Evolutionary conservation across 768 basidiomycete genomes (phyloP).

Genomic region (Nidularia pulvinata): DNA sequence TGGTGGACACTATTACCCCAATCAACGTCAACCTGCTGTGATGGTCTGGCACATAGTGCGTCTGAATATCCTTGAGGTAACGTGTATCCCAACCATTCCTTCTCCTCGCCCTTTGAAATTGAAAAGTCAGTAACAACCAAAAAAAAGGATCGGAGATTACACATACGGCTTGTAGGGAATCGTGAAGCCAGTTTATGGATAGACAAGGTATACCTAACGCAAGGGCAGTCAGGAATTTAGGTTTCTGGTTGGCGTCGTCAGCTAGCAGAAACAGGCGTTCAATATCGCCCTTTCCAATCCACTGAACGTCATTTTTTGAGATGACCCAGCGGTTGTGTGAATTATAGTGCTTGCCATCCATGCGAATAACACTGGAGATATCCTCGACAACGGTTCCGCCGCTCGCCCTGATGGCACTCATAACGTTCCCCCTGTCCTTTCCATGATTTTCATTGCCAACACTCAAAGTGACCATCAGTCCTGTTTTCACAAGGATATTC

Average conservation of each 20-base stretch:
- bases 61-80: conserved; percentile 57
- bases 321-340: conserved; percentile 54
- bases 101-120: conserved; percentile 25
- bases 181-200: conserved; percentile 51
- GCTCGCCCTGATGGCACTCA: conserved; percentile 38
- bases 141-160: background rate
- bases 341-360: conserved; percentile 49
- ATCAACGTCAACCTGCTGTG: conserved; percentile 46
- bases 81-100: conserved; percentile 67
- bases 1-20: conserved; percentile 52
- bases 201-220: conserved; percentile 88
- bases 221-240: conserved; percentile 81
- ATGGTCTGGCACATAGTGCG: conserved; percentile 24
- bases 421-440: conserved; percentile 39
- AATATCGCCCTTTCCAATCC: conserved; percentile 38
- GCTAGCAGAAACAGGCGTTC: conserved; percentile 67
- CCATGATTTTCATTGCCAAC: conserved; percentile 30
- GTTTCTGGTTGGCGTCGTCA: conserved; percentile 65
- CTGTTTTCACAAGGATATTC: conserved; percentile 45
- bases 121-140: conserved; percentile 1
- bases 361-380: conserved; percentile 51
- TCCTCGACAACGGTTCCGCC: conserved; percentile 68
- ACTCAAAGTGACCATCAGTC: conserved; percentile 58
- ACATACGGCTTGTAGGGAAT: conserved; percentile 30
- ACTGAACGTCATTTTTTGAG: conserved; percentile 42